Percentiles rank a stretch among this genome's conserved stretches.
Evolutionary conservation across 2,329 filamentous ascomycete species (phyloP).

Genomic region (Alternaria gaisen): DNA sequence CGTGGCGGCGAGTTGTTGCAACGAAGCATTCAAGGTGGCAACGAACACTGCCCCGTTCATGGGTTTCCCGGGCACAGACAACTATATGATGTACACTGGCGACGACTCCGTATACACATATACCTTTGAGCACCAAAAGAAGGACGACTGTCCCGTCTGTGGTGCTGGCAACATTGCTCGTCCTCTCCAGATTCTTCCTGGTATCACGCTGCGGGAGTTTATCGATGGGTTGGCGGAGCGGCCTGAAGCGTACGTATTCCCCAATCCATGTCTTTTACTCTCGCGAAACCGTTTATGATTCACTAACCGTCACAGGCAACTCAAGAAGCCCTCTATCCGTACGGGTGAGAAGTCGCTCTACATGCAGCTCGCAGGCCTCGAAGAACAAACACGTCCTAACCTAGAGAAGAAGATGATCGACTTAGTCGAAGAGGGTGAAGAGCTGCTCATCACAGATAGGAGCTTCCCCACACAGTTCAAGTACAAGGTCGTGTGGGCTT

Average conservation of each 20-base stretch:
- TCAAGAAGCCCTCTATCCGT: slow-evolving; percentile 91
- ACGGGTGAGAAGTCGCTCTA: slow-evolving; percentile 86
- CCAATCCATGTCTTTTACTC: background rate
- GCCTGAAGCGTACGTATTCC: slow-evolving; percentile 70
- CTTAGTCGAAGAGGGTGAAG: slow-evolving; percentile 81
- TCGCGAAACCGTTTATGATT: background rate
- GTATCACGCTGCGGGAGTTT: slow-evolving; percentile 80
- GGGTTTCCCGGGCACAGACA: slow-evolving; percentile 72
- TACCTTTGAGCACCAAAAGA: slow-evolving; percentile 94
- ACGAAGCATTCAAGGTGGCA: slow-evolving; percentile 94
- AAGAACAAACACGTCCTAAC: slow-evolving; percentile 85
- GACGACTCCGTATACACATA: slow-evolving; percentile 97
- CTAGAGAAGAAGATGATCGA: slow-evolving; percentile 79
- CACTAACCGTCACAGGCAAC: slow-evolving; percentile 60
- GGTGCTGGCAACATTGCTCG: slow-evolving; percentile 75
- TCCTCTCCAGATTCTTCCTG: slow-evolving; percentile 74
- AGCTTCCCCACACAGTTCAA: slow-evolving; percentile 79
- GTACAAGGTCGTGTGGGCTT: slow-evolving; percentile 62
- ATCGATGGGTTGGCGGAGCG: slow-evolving; percentile 83
- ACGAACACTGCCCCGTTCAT: slow-evolving; percentile 83
- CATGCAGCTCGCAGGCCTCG: slow-evolving; percentile 84
- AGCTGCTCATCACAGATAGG: slow-evolving; percentile 92
- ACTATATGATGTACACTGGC: slow-evolving; percentile 99
- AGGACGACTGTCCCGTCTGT: slow-evolving; percentile 93
- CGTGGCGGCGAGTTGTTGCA: slow-evolving; percentile 93